Evolutionary conservation across 208 protist species (phyloP).

Genomic region (Trypanosoma caninum): DNA sequence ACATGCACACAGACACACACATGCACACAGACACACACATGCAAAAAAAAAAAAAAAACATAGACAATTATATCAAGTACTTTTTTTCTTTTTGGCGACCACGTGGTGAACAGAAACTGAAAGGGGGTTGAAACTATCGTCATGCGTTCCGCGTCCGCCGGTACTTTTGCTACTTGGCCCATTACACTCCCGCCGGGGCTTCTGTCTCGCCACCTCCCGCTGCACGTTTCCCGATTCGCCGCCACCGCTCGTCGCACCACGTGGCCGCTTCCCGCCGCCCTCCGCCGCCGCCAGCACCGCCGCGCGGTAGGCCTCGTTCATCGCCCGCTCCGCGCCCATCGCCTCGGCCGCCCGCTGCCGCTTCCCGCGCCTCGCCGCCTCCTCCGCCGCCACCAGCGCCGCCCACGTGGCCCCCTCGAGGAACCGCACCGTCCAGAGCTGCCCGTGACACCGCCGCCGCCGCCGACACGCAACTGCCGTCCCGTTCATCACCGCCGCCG

Average conservation of each 20-base stretch:
- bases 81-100: too few relatives aligned
- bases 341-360: conserved; percentile 50
- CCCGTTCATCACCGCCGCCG: conserved; percentile 69
- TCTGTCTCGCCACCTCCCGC: too few relatives aligned
- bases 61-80: too few relatives aligned
- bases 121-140: neutral
- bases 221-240: too few relatives aligned
- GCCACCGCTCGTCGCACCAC: too few relatives aligned
- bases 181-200: too few relatives aligned
- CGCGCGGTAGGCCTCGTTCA: conserved; percentile 44
- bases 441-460: conserved; percentile 59
- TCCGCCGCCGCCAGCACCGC: conserved; percentile 28
- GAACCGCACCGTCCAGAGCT: conserved; percentile 79
- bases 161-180: too few relatives aligned
- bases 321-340: conserved; percentile 31
- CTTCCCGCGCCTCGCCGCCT: conserved; percentile 40
- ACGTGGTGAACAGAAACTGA: too few relatives aligned
- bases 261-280: neutral
- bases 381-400: conserved; percentile 51
- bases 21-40: conserved; percentile 1
- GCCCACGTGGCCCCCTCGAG: conserved; percentile 62
- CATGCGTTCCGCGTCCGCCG: too few relatives aligned
- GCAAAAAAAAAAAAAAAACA: conserved; percentile 12
- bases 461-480: conserved; percentile 58
- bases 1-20: too few relatives aligned